Evolutionary conservation across 768 basidiomycete species (phyloP).

Genomic region (Boletus patriciae): DNA sequence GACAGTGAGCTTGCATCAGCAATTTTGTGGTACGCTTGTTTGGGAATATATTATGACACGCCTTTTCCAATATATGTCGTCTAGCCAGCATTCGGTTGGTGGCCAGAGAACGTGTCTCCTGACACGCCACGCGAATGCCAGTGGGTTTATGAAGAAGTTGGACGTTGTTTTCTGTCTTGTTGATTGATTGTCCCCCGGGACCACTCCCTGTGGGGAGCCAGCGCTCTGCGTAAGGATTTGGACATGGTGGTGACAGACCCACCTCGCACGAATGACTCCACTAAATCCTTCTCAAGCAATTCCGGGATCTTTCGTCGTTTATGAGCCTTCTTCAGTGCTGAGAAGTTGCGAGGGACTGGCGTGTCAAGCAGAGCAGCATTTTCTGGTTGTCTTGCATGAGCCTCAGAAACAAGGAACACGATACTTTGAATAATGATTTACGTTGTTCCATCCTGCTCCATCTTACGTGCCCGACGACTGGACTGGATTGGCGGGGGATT

Average conservation of each 20-base stretch:
- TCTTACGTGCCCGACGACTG: conserved; percentile 47
- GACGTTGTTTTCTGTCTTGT: conserved; percentile 92
- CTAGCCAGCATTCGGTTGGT: conserved; percentile 80
- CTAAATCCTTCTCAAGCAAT: conserved; percentile 76
- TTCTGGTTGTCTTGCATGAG: conserved; percentile 30
- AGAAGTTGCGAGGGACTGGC: conserved; percentile 50
- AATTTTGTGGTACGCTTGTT: conserved; percentile 4
- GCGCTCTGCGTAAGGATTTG: background rate
- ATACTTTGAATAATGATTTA: conserved; percentile 28
- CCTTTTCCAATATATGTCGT: conserved; percentile 73
- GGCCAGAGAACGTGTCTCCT: conserved; percentile 82
- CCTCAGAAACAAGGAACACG: conserved; percentile 29
- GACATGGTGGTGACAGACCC: conserved; percentile 17
- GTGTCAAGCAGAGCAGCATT: conserved; percentile 33
- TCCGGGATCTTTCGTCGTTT: conserved; percentile 63
- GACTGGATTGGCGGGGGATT: conserved; percentile 48
- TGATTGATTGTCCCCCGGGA: conserved; percentile 95
- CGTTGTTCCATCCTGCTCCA: conserved; percentile 39
- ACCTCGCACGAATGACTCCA: conserved; percentile 88
- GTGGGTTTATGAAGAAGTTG: conserved; percentile 88
- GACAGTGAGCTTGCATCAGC: conserved; percentile 19
- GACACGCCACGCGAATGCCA: conserved; percentile 82
- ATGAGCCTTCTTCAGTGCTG: conserved; percentile 69
- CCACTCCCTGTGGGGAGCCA: conserved; percentile 63
- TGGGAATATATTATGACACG: conserved; percentile 39